Conservation (phyloP, 805 yeast species). For the Saturnispora halmiae region DNA sequence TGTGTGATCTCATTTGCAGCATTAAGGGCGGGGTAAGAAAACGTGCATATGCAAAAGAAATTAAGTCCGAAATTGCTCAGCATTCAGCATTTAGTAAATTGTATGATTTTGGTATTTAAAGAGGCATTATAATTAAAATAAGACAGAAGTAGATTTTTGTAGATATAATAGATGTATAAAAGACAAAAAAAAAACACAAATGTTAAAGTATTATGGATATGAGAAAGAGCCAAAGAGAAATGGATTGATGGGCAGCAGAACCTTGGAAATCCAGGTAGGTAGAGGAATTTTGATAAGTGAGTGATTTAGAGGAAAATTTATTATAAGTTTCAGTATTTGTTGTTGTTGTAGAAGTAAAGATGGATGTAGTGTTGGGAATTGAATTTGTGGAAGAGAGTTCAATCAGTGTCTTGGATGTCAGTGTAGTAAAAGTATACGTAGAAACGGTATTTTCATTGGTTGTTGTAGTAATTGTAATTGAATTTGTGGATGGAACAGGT, state of each 20-base stretch:
- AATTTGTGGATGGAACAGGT: background rate
- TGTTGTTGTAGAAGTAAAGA: background rate
- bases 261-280: background rate
- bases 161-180: too few relatives aligned
- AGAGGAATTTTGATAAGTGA: background rate
- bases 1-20: background rate
- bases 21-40: slow-evolving; percentile 1
- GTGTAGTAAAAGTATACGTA: background rate
- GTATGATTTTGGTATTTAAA: too few relatives aligned
- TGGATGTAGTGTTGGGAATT: background rate
- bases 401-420: too few relatives aligned
- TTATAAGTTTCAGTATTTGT: background rate
- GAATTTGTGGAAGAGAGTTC: background rate
- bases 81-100: too few relatives aligned
- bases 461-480: background rate
- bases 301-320: background rate
- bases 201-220: background rate
- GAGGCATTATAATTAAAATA: too few relatives aligned
- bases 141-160: too few relatives aligned
- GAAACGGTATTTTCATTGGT: background rate
- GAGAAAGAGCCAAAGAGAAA: too few relatives aligned
- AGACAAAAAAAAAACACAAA: background rate
- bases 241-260: background rate
- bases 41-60: background rate
- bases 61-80: too few relatives aligned